Evolutionary conservation across 129 eudicot genomes (phyloP), one percentile per base, ranked within the genome.

Genomic region (Lactuca sativa): DNA sequence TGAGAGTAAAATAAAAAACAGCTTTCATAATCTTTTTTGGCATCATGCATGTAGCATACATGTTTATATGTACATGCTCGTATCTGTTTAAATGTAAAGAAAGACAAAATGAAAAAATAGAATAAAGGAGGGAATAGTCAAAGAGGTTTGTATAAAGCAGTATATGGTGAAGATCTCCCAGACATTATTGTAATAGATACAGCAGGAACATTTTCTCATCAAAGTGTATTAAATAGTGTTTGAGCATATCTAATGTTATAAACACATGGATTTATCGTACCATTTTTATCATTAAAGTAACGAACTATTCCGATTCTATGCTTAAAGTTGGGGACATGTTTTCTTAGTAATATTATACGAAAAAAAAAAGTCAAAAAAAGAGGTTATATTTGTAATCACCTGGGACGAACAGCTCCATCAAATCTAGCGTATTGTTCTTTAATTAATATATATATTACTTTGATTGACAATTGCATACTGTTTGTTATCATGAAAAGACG

Each of bases 271-370:
- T 16, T 68, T 17, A 37, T 68, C 11, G 59, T 67, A 67, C 32
- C 13, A 47, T 14, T 51, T 49, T 31, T 66, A 7, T 34, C 15
- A 66, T 6, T 66, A 49, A 49, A 66, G 4, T 66, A 31, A 68
- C 18, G 33, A 54, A 53, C 16, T 36, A 36, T 36, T 68, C 17
- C 3, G 15, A 32, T 34, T 53, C 52, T 53, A 62, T 52, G 77
- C 77, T 62, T 73, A 36, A 62, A 73, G 77, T 38, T 21, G 34
- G 59, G 51, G 61, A 62, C 77, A 61, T 21, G 40, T 72, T 69
- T 56, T 21, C 16, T 56, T 69, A 40, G 65, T 69, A 30, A 44
- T 12, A 51, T 13, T 71, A 49, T 49, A 51, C 16, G 25, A 47
- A 32, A 10, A 61, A 38, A 8, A 72, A 56, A 53, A 56, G 64